Evolutionary conservation across 1,284 basidiomycete genomes (phyloP), one percentile per base, ranked within the genome.

Genomic region (Microbotryum lychnidis-dioicae): DNA sequence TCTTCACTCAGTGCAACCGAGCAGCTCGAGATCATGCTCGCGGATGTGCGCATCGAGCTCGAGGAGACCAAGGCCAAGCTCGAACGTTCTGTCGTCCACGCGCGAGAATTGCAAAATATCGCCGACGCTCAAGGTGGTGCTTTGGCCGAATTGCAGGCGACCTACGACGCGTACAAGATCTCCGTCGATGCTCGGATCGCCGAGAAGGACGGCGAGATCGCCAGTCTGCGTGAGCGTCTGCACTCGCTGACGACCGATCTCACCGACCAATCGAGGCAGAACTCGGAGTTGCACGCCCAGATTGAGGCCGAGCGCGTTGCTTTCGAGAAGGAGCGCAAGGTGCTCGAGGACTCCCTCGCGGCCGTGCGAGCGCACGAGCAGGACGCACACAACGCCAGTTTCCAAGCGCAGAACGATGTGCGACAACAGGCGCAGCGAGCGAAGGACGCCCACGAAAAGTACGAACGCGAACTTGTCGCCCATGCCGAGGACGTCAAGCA

Each of bases 61-160:
- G 88, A 87, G 75, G 79, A 87, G 4, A 79, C 85, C 1, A 84
- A 90, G 73, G 79, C 87, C 23, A 87, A 91, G 67, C 79, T 89
- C 44, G 78, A 82, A 6, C 78, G 84, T 45, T 84, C 88, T 4
- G 80, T 81, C 56, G 81, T 78, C 54, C 86, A 91, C 71, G 84
- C 86, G 25, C 82, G 87, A 65, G 89, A 91, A 73, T 91, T 87
- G 81, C 82, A 89, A 73, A 84, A 87, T 62, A 89, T 91, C 70
- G 87, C 86, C 62, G 82, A 85, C 70, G 86, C 87, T 0, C 90
- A 83, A 69, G 90, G 92, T 72, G 80, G 80, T 64, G 87, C 89
- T 20, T 78, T 92, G 7, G 79, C 81, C 27, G 81, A 82, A 48
- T 76, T 92, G 50, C 86, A 84, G 59, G 75, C 78, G 0, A 87